These are phyloP conservation scores for Crithidia fasciculata DNA, from an alignment of 208 protist genomes.

Conservation along the genomic window DNA sequence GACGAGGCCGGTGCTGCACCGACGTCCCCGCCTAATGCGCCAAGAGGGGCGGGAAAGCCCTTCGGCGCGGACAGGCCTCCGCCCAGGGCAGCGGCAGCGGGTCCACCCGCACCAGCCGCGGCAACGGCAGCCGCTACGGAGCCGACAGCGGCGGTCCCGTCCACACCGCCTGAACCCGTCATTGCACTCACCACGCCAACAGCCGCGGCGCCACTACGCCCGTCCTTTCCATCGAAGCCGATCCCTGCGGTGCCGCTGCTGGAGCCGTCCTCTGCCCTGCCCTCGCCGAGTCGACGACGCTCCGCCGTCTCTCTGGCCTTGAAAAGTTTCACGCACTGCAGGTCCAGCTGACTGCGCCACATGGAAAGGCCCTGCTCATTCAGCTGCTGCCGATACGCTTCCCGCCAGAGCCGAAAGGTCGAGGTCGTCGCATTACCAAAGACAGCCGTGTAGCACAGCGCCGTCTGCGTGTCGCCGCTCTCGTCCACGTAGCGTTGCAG, in stretches of 20 bases:
- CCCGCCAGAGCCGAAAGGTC: constrained; percentile 53
- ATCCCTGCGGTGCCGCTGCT: neutral
- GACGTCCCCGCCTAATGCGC: constrained; percentile 11
- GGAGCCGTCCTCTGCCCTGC: neutral
- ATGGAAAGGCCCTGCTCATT: constrained; percentile 60
- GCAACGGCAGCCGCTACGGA: neutral
- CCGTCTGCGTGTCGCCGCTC: constrained; percentile 74
- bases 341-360: constrained; percentile 68
- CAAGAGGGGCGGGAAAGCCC: constrained; percentile 9
- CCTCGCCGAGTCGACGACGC: neutral
- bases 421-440: constrained; percentile 45
- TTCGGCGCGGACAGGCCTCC: constrained; percentile 3
- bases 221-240: neutral
- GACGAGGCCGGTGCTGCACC: constrained; percentile 7
- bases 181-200: too few relatives aligned
- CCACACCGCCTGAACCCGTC: neutral
- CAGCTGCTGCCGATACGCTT: constrained; percentile 66
- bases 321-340: constrained; percentile 49
- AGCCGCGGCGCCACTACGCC: too few relatives aligned
- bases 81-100: constrained; percentile 4
- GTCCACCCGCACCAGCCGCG: neutral
- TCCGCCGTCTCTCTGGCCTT: constrained; percentile 31
- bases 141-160: too few relatives aligned
- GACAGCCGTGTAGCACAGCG: constrained; percentile 57
- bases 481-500: constrained; percentile 88